phyloP scores from a whole-genome alignment of 2,329 filamentous ascomycete species.

The Trichothecium sympodiale region DNA sequence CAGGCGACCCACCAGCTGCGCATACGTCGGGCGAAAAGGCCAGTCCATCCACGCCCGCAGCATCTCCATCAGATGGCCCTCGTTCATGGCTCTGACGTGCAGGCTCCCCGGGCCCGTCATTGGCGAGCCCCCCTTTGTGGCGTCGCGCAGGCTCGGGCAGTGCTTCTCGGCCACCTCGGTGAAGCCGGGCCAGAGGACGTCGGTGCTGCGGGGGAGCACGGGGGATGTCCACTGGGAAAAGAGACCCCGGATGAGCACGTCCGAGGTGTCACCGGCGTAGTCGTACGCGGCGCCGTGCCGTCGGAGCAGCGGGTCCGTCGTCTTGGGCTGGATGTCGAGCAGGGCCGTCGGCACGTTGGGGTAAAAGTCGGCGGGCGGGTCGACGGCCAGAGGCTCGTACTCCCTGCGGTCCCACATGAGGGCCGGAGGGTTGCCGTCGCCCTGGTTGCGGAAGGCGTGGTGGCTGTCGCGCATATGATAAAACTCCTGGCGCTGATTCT shows the following conservation, averaged over 20 bases:
- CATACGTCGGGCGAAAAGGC: slow-evolving; percentile 47
- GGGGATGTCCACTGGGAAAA: slow-evolving; percentile 31
- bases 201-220: slow-evolving; percentile 32
- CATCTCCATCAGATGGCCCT: slow-evolving; percentile 45
- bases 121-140: slow-evolving; percentile 32
- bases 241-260: slow-evolving; percentile 31
- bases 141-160: slow-evolving; percentile 39
- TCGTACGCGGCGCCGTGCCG: slow-evolving; percentile 27
- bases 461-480: slow-evolving; percentile 39
- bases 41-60: slow-evolving; percentile 51
- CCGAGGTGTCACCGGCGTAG: slow-evolving; percentile 37
- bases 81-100: slow-evolving; percentile 35
- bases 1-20: slow-evolving; percentile 33
- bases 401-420: slow-evolving; percentile 60
- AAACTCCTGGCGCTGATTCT: slow-evolving; percentile 22
- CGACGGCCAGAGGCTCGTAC: slow-evolving; percentile 56
- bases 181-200: slow-evolving; percentile 48
- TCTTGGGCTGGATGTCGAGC: slow-evolving; percentile 55
- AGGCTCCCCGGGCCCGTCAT: slow-evolving; percentile 28
- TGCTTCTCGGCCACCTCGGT: slow-evolving; percentile 32
- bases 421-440: slow-evolving; percentile 20
- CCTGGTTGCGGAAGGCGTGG: slow-evolving; percentile 33
- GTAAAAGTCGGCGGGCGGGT: slow-evolving; percentile 50
- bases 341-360: slow-evolving; percentile 48
- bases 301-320: slow-evolving; percentile 35